These are phyloP conservation scores for Verticillium isaacii DNA, from an alignment of 2,329 filamentous ascomycete species.

Conservation along the genomic window DNA sequence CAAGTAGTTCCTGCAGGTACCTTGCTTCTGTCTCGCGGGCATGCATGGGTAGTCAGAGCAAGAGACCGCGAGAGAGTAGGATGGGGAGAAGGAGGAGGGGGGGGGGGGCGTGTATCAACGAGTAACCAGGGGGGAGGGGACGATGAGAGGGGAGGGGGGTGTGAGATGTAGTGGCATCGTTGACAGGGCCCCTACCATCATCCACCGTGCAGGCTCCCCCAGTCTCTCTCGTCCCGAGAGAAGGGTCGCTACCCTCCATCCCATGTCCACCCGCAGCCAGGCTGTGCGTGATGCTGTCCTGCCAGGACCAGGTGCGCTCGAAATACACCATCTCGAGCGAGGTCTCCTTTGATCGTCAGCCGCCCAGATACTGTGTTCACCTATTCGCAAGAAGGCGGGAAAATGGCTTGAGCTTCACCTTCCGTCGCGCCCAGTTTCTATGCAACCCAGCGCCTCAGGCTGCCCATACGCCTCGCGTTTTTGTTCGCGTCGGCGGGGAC, in stretches of 20 bases:
- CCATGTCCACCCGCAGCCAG: neutral
- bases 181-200: neutral
- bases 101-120: neutral
- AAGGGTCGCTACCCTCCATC: neutral
- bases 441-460: too few species aligned
- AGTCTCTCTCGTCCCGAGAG: neutral
- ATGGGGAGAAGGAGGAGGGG: neutral
- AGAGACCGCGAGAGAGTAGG: neutral
- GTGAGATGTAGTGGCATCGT: neutral
- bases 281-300: neutral
- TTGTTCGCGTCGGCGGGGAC: neutral
- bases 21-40: slow-evolving; percentile 9
- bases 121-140: neutral
- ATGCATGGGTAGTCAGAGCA: neutral
- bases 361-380: neutral
- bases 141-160: neutral
- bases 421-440: too few species aligned
- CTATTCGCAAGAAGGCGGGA: neutral
- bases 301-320: neutral
- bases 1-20: slow-evolving; percentile 14
- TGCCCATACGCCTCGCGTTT: neutral
- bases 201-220: neutral
- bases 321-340: neutral
- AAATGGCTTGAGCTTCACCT: too few species aligned
- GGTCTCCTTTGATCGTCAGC: neutral